Conservation (phyloP, 208 protist genomes). For the Wallacemonas rigidus region DNA sequence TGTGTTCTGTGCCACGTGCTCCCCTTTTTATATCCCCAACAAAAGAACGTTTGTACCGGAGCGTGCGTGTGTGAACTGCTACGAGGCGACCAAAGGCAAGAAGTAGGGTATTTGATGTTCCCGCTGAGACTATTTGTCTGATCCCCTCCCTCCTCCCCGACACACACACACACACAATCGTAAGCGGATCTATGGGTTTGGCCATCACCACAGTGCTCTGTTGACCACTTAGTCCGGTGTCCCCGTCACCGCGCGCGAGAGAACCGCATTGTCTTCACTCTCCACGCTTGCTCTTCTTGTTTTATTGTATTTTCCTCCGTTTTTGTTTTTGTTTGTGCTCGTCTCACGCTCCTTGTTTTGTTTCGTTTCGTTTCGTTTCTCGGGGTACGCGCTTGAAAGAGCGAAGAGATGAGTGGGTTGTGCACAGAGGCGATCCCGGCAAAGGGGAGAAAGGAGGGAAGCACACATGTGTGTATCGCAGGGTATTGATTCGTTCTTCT, state of each 20-base stretch:
- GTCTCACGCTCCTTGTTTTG: not conserved
- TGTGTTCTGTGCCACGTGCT: slow-evolving; percentile 84
- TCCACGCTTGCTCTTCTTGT: not conserved
- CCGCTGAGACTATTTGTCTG: no score
- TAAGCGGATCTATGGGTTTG: slow-evolving; percentile 7
- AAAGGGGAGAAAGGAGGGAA: no score
- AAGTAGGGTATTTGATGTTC: not conserved
- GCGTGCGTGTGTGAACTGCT: slow-evolving; percentile 70
- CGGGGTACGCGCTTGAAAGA: no score
- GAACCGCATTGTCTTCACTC: not conserved
- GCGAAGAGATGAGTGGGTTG: no score
- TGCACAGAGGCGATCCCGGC: no score
- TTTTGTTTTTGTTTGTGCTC: slow-evolving; percentile 18
- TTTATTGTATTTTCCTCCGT: slow-evolving; percentile 19
- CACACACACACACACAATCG: no score
- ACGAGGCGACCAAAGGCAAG: slow-evolving; percentile 40
- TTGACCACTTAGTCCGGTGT: not conserved
- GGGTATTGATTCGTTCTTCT: no score
- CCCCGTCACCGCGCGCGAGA: no score
- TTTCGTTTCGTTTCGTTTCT: no score
- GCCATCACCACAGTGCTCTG: not conserved
- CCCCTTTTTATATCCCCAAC: slow-evolving; percentile 44
- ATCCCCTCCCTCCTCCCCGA: no score
- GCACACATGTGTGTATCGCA: no score
- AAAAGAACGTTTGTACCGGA: slow-evolving; percentile 46